A percentile compares a stretch with the other conserved stretches of the same genome.
phyloP scores from a whole-genome alignment of 2,329 filamentous ascomycete species.

The Calonectria pteridis region DNA sequence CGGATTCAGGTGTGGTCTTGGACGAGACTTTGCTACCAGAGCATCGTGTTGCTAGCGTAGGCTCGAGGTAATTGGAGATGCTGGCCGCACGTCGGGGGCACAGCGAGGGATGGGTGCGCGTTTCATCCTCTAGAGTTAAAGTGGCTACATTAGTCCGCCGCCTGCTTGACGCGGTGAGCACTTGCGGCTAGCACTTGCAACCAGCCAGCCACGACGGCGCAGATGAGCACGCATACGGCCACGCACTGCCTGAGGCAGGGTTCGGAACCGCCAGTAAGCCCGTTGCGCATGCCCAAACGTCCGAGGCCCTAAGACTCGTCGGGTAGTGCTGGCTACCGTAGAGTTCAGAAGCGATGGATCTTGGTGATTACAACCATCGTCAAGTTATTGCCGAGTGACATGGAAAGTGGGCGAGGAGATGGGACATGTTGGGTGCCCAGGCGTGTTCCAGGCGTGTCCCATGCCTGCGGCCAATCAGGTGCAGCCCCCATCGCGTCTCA shows the following conservation, averaged over 20 bases:
- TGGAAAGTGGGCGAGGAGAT: slow-evolving; percentile 4
- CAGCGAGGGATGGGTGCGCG: not conserved
- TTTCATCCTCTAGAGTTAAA: slow-evolving; percentile 15
- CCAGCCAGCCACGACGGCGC: not conserved
- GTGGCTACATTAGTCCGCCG: slow-evolving; percentile 26
- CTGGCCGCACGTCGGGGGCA: not conserved
- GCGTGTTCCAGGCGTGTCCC: not conserved
- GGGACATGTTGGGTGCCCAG: not conserved
- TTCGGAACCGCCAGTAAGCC: not conserved
- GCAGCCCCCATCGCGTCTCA: not conserved
- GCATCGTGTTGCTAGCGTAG: not conserved
- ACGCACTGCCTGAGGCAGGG: not conserved
- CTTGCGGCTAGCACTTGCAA: no score
- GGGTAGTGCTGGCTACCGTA: not conserved
- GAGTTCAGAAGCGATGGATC: not conserved
- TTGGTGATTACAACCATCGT: not conserved
- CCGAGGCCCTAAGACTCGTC: not conserved
- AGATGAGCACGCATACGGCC: not conserved
- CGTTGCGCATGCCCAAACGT: not conserved
- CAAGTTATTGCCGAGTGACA: slow-evolving; percentile 17
- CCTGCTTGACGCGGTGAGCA: slow-evolving; percentile 2
- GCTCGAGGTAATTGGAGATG: not conserved
- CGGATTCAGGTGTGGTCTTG: not conserved
- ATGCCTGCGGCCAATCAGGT: slow-evolving; percentile 8
- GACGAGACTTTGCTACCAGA: not conserved